These are phyloP conservation scores for Naematelia encephala DNA, from an alignment of 768 basidiomycete species.

Conservation along the genomic window DNA sequence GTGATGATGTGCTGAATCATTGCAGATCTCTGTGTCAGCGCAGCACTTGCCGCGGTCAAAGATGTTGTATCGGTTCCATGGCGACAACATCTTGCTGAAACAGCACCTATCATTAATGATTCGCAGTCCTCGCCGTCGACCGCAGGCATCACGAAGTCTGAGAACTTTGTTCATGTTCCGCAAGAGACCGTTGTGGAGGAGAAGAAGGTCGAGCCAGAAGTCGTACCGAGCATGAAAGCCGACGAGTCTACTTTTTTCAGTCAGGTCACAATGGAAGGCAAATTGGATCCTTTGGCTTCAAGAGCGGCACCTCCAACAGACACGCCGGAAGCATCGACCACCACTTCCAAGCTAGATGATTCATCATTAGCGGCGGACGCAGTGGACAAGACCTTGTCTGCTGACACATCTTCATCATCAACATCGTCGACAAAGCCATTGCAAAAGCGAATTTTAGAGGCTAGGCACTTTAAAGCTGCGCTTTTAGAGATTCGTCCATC, in stretches of 20 bases:
- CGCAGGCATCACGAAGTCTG: background rate
- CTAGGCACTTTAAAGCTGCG: slow-evolving; percentile 74
- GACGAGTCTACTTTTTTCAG: background rate
- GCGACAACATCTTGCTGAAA: slow-evolving; percentile 48
- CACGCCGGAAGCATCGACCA: no score
- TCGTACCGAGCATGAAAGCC: background rate
- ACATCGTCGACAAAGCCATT: no score
- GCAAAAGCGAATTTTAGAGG: background rate
- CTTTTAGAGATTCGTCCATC: slow-evolving; percentile 87
- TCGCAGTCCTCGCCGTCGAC: slow-evolving; percentile 1
- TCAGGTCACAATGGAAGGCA: background rate
- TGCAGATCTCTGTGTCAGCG: slow-evolving; percentile 84
- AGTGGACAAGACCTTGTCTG: no score
- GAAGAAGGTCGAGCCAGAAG: background rate
- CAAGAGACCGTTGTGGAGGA: background rate
- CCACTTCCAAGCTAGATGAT: background rate
- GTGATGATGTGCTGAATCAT: background rate
- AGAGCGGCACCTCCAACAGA: no score
- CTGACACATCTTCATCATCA: no score
- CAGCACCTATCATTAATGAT: background rate
- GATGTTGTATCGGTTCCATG: slow-evolving; percentile 78
- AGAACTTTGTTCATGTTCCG: background rate
- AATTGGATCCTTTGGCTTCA: background rate
- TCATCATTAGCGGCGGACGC: background rate
- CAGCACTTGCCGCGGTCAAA: slow-evolving; percentile 87